Evolutionary conservation across 176 grass and related monocot species (phyloP).

Genomic region (Luzula sylvatica): DNA sequence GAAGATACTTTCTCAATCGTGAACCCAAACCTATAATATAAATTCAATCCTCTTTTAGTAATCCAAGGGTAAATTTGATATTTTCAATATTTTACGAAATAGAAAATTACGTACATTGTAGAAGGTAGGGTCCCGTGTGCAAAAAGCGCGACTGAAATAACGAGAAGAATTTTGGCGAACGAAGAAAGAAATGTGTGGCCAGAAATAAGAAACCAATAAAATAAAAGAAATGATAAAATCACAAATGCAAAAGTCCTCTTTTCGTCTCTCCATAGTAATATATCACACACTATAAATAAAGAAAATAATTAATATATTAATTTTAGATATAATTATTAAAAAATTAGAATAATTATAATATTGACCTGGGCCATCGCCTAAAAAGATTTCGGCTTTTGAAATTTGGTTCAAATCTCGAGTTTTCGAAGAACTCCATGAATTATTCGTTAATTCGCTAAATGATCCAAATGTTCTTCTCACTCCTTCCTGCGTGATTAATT

Average conservation of each 20-base stretch:
- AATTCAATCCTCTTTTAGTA: background rate
- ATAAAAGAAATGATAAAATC: constrained; percentile 58
- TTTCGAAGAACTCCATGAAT: constrained; percentile 28
- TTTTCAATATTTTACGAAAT: constrained; percentile 2
- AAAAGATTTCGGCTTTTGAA: constrained; percentile 60
- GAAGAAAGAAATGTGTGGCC: constrained; percentile 79
- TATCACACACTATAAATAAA: constrained; percentile 53
- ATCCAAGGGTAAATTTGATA: background rate
- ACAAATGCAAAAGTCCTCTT: constrained; percentile 83
- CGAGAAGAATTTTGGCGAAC: constrained; percentile 59
- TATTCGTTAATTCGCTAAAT: constrained; percentile 47
- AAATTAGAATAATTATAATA: constrained; percentile 2
- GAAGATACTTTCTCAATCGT: constrained; percentile 59
- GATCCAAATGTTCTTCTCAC: constrained; percentile 35
- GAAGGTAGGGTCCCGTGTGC: constrained; percentile 70
- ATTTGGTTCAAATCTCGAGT: constrained; percentile 24
- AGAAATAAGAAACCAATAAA: constrained; percentile 95
- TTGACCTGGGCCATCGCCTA: constrained; percentile 79
- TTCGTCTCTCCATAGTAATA: constrained; percentile 97
- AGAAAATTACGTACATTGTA: constrained; percentile 29
- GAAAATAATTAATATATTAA: no score
- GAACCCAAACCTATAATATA: constrained; percentile 52
- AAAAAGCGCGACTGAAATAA: constrained; percentile 64
- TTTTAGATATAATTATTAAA: no score
- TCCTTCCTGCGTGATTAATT: constrained; percentile 60